phyloP scores from a whole-genome alignment of 345 rosid species.

The Rhodamnia argentea region DNA sequence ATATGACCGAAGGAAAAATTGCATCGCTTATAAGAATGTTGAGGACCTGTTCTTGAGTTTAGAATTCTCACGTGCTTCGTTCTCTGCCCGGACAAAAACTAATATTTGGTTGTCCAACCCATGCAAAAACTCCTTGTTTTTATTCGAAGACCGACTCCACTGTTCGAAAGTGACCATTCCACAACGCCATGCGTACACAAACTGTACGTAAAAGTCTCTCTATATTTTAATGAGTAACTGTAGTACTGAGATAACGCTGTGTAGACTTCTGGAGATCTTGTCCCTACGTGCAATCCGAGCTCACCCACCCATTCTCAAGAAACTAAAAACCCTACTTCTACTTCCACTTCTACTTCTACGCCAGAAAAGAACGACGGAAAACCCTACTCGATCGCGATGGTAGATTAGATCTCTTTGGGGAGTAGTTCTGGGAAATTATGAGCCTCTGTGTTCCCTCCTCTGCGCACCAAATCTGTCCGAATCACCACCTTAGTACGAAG shows the following conservation, averaged over 20 bases:
- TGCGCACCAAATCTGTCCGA: background rate
- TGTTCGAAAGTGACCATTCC: background rate
- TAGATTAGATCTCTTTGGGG: background rate
- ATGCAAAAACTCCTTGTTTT: background rate
- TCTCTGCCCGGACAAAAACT: too few species aligned
- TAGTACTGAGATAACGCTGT: background rate
- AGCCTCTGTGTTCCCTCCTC: background rate
- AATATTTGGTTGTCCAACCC: background rate
- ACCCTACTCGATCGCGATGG: background rate
- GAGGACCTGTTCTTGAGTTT: background rate
- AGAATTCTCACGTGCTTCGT: background rate
- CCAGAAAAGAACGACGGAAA: background rate
- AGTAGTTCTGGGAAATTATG: background rate
- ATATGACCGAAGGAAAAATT: background rate
- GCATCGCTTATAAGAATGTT: background rate
- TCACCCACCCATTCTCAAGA: background rate
- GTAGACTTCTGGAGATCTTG: background rate
- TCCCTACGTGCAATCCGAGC: background rate
- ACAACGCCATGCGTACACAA: background rate
- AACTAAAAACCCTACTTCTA: background rate
- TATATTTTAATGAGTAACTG: background rate
- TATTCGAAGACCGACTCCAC: background rate
- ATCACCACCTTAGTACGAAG: background rate
- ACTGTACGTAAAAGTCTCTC: background rate
- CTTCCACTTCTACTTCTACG: background rate